These are phyloP conservation scores for Lachancea thermotolerans DNA, from an alignment of 805 yeast genomes.

Conservation along the genomic window DNA sequence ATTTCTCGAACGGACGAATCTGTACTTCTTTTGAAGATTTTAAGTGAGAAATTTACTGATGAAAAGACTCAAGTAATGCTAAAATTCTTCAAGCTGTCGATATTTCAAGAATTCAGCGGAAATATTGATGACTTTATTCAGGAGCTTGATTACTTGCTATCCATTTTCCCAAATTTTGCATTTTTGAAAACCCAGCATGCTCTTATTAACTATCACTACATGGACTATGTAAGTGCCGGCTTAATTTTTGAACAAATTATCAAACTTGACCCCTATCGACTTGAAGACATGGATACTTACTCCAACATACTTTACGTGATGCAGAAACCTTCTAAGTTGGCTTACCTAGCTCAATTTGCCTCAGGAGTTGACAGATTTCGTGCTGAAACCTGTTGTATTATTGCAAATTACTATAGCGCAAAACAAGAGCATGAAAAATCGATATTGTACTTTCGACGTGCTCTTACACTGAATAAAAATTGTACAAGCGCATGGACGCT, in stretches of 20 bases:
- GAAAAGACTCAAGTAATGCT: conserved; percentile 31
- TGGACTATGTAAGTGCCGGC: conserved; percentile 80
- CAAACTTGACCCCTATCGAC: conserved; percentile 67
- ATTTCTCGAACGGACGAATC: conserved; percentile 60
- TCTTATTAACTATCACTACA: conserved; percentile 69
- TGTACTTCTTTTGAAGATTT: conserved; percentile 34
- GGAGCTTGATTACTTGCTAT: conserved; percentile 42
- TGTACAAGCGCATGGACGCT: conserved; percentile 93
- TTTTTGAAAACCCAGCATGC: conserved; percentile 80
- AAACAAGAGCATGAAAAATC: conserved; percentile 94
- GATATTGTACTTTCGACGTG: conserved; percentile 85
- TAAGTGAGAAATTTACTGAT: conserved; percentile 23
- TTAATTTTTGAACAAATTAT: conserved; percentile 68
- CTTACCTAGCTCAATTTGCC: conserved; percentile 81
- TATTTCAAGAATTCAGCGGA: conserved; percentile 75
- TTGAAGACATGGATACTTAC: conserved; percentile 87
- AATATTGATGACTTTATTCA: conserved; percentile 47
- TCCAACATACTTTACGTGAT: conserved; percentile 93
- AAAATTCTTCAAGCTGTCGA: conserved; percentile 56
- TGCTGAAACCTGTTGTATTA: conserved; percentile 90
- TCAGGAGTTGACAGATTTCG: conserved; percentile 76
- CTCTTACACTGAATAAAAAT: conserved; percentile 69
- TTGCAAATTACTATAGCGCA: conserved; percentile 89
- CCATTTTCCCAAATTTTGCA: conserved; percentile 63
- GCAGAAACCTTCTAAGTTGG: conserved; percentile 79